Conservation (phyloP, 331 rosid genomes). For the Spiraea crenata region DNA sequence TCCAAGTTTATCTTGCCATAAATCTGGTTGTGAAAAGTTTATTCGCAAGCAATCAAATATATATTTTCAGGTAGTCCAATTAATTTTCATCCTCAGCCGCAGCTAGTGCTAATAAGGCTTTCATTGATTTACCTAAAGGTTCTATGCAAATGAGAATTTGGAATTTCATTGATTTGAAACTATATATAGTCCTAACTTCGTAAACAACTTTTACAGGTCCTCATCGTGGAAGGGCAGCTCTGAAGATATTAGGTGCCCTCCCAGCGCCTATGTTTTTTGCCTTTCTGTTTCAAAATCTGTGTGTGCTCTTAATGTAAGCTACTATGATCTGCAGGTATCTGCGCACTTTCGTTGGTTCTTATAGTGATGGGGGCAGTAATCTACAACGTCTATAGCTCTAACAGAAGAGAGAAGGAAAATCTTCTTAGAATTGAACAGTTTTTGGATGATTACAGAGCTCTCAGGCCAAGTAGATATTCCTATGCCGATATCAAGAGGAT, state of each 20-base stretch:
- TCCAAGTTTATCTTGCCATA: not conserved
- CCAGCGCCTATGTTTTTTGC: no score
- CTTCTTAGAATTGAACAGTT: not conserved
- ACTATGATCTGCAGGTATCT: not conserved
- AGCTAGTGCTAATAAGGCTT: no score
- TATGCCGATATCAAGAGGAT: not conserved
- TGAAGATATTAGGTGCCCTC: not conserved
- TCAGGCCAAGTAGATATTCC: conserved; percentile 13
- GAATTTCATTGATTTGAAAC: not conserved
- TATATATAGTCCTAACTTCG: not conserved
- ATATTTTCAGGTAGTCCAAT: no score
- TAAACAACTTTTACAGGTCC: not conserved
- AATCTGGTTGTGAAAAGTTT: no score
- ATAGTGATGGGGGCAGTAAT: not conserved
- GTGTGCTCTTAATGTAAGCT: no score
- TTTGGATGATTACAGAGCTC: conserved; percentile 11
- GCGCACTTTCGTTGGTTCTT: not conserved
- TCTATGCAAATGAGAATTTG: not conserved
- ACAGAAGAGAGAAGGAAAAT: not conserved
- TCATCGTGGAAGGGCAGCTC: not conserved
- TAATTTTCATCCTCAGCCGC: no score
- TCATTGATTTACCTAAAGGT: no score
- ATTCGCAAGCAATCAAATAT: no score
- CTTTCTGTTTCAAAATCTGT: not conserved
- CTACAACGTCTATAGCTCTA: not conserved